phyloP scores from a whole-genome alignment of 2,329 filamentous ascomycete genomes.

The Diaporthe citrichinensis region DNA sequence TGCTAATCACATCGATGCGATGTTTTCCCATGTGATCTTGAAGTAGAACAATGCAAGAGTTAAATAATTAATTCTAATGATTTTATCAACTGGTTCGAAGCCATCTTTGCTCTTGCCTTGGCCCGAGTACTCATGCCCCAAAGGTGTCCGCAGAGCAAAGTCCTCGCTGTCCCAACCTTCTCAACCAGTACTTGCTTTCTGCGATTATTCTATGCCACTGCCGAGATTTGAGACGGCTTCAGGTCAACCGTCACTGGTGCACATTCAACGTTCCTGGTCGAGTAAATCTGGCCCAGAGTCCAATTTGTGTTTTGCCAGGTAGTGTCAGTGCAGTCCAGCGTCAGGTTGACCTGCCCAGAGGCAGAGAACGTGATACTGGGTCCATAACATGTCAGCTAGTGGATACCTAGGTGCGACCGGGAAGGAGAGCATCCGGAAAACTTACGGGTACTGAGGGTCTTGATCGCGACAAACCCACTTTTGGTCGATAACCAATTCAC shows the following conservation, averaged over 20 bases:
- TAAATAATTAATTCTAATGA: not conserved
- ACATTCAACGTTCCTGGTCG: slow-evolving; percentile 52
- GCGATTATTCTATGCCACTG: slow-evolving; percentile 49
- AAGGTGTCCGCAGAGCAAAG: not conserved
- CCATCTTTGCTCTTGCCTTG: no score
- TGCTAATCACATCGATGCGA: not conserved
- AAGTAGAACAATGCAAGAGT: not conserved
- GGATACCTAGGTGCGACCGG: not conserved
- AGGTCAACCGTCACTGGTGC: slow-evolving; percentile 49
- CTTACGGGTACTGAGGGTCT: slow-evolving; percentile 56
- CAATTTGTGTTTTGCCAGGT: slow-evolving; percentile 57
- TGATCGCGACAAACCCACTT: slow-evolving; percentile 61
- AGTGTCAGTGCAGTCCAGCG: slow-evolving; percentile 52
- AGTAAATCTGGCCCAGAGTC: slow-evolving; percentile 57
- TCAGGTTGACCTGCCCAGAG: slow-evolving; percentile 51
- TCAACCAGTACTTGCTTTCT: not conserved
- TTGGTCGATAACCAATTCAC: slow-evolving; percentile 60
- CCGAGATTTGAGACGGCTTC: slow-evolving; percentile 52
- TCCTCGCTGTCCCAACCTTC: not conserved
- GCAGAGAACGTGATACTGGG: slow-evolving; percentile 51
- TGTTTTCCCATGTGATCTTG: not conserved
- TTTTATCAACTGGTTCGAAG: not conserved
- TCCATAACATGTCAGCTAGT: slow-evolving; percentile 15
- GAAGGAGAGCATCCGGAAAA: slow-evolving; percentile 8
- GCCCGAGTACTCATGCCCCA: not conserved